Evolutionary conservation across 208 protist species (phyloP).

Genomic region (Acanthamoeba sp.): DNA sequence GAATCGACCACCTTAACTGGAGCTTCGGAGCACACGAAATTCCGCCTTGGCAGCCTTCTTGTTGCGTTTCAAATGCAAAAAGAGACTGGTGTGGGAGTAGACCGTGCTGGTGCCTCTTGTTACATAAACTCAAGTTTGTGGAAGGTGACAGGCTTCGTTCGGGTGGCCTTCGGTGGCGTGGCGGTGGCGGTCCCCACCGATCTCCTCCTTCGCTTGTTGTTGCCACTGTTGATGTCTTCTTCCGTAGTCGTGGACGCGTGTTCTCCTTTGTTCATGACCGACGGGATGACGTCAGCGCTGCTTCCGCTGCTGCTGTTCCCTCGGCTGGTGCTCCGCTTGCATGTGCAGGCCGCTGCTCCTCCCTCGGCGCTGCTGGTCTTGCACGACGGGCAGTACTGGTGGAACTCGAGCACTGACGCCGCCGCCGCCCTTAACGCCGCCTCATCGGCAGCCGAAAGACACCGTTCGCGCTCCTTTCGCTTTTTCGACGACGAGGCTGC

Average conservation of each 20-base stretch:
- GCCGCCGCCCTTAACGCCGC: not conserved
- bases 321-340: not conserved
- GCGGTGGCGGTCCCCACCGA: not conserved
- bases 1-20: not conserved
- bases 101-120: not conserved
- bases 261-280: not conserved
- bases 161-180: not conserved
- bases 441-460: not conserved
- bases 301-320: not conserved
- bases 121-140: constrained; percentile 19
- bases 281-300: not conserved
- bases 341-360: not conserved
- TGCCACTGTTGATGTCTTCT: not conserved
- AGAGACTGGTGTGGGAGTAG: not conserved
- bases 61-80: not conserved
- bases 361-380: not conserved
- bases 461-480: not conserved
- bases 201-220: not conserved
- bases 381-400: constrained; percentile 4
- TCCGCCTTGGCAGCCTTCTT: not conserved
- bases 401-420: not conserved
- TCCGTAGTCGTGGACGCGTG: not conserved
- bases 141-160: constrained; percentile 23
- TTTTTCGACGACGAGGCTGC: not conserved
- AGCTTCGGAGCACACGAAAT: not conserved